These are phyloP conservation scores for Ceratobasidium sp. DNA, from an alignment of 1,284 basidiomycete species.

Conservation along the genomic window DNA sequence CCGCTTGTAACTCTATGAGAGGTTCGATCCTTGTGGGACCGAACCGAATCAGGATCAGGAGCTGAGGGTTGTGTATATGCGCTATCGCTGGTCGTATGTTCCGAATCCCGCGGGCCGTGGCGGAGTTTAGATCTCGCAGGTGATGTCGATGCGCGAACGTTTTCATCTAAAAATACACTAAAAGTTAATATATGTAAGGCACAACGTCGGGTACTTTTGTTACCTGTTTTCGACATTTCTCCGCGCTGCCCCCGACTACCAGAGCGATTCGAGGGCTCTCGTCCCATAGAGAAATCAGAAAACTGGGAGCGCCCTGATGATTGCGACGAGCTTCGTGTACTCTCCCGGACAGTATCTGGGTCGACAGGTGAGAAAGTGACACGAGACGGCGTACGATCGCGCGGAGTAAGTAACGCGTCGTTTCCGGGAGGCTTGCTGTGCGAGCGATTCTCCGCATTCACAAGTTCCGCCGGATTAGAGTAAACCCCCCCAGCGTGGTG, in stretches of 20 bases:
- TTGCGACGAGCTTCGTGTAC: background rate
- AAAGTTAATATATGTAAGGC: background rate
- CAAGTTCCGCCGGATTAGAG: background rate
- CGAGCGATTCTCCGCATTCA: background rate
- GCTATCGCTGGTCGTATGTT: background rate
- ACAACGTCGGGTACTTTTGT: background rate
- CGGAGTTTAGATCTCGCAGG: background rate
- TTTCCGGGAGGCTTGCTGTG: background rate
- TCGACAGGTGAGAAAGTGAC: constrained; percentile 8
- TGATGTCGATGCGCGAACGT: background rate
- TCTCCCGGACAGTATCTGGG: background rate
- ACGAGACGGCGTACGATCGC: constrained; percentile 24
- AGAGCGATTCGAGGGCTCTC: background rate
- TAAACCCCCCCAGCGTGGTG: background rate
- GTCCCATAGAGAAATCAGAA: constrained; percentile 8
- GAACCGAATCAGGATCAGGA: background rate
- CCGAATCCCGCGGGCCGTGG: background rate
- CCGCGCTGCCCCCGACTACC: background rate
- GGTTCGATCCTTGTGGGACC: background rate
- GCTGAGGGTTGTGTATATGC: background rate
- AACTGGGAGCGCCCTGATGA: constrained; percentile 22
- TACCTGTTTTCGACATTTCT: background rate
- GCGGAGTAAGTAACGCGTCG: background rate
- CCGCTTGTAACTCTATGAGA: background rate
- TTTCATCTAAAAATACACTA: background rate